phyloP scores from a whole-genome alignment of 495 filamentous ascomycete genomes.

The Neurospora hispaniola region DNA sequence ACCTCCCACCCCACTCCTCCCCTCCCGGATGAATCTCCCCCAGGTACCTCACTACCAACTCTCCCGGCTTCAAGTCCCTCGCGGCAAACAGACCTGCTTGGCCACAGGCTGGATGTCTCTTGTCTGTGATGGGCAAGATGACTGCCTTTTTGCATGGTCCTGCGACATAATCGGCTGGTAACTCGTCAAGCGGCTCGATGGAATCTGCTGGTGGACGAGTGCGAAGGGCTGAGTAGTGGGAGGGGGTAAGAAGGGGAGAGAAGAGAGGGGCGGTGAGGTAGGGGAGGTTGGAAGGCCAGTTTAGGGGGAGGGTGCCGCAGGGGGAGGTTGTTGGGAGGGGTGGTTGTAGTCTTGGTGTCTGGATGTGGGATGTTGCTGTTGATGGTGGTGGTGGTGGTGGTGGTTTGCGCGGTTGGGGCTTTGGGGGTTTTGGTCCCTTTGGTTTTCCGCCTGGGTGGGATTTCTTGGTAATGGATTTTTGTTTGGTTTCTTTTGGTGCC shows the following conservation, averaged over 20 bases:
- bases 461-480: background rate
- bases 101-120: constrained; percentile 49
- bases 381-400: background rate
- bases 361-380: too few relatives aligned
- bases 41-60: constrained; percentile 55
- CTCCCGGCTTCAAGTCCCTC: constrained; percentile 41
- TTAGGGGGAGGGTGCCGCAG: constrained; percentile 26
- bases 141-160: constrained; percentile 36
- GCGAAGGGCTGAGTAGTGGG: constrained; percentile 27
- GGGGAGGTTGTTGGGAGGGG: background rate
- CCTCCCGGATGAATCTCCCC: constrained; percentile 45
- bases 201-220: constrained; percentile 16
- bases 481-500: background rate
- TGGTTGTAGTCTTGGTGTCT: background rate
- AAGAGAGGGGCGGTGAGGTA: constrained; percentile 44
- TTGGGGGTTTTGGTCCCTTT: background rate
- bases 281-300: constrained; percentile 45
- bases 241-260: constrained; percentile 33
- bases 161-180: constrained; percentile 25
- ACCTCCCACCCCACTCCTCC: background rate
- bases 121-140: constrained; percentile 43
- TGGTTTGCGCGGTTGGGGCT: background rate
- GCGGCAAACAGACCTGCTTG: constrained; percentile 59
- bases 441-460: background rate
- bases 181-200: constrained; percentile 15